Base-by-base conservation (phyloP, 805 yeast species). In the Metschnikowia sp. region DNA sequence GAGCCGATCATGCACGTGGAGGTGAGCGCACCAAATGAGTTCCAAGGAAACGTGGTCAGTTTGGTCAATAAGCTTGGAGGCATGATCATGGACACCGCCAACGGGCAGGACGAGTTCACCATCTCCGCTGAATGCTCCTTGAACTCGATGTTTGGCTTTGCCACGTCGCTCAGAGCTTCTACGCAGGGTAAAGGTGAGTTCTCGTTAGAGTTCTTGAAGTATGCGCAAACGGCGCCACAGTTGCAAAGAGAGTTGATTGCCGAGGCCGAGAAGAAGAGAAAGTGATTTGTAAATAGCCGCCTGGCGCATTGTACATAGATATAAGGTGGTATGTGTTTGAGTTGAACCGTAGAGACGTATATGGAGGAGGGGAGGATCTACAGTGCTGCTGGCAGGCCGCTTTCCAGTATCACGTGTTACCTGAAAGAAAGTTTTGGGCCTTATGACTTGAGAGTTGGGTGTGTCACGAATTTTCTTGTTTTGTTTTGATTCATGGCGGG, bases 151-250 rank as follows among this genome's bases (percentile, higher is more conserved):
- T 94, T 94, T 68, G 99, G 99, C 34, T 88, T 94, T 64, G 96
- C 98, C 8, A 88, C 98, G 8, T 82, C 88, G 26, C 77, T 94
- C 64, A 86, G 99, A 77, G 98, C 99, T 18, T 83, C 88, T 50
- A 92, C 99, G 12, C 99, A 94, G 72, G 99, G 99, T 72, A 94
- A 94, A 68, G 99, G 99, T 62, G 98, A 95, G 72, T 94, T 94
- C 69, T 81, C 96, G 2, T 78, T 94, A 68, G 99, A 94, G 68
- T 94, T 94, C 75, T 84, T 87, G 64, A 87, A 89, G 62, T 94
- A 92, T 67, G 82, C 92, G 42, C 96, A 96, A 56, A 86, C 95
- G 44, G 79, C 95, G 40, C 88, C 92, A 33, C 96, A 89, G 56
- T 76, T 92, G 56, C 99, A 94, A 73, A 86, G 77, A 63, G 87